These are phyloP conservation scores for Lactarius indigo DNA, from an alignment of 768 basidiomycete genomes.

Conservation along the genomic window DNA sequence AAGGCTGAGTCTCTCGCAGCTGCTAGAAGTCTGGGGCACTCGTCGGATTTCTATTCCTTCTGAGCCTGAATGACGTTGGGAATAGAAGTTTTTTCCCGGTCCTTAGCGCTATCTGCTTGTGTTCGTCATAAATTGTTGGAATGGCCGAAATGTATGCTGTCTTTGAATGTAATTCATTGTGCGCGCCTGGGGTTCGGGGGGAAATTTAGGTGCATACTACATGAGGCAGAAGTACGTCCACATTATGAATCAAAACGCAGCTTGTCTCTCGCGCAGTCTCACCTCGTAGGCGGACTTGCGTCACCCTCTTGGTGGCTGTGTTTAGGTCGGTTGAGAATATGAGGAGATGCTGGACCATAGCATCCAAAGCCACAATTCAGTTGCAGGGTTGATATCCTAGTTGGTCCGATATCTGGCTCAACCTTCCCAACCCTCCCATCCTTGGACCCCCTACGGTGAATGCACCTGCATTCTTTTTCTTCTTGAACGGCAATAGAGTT, in stretches of 20 bases:
- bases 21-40: slow-evolving; percentile 24
- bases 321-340: slow-evolving; percentile 1
- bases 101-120: neutral
- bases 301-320: slow-evolving; percentile 1
- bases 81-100: neutral
- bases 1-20: slow-evolving; percentile 31
- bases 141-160: neutral
- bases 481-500: slow-evolving; percentile 13
- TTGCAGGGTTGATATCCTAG: neutral
- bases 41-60: neutral
- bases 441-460: slow-evolving; percentile 9
- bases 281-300: neutral
- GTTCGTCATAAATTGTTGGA: neutral
- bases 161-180: neutral
- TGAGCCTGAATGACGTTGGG: neutral
- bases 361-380: slow-evolving; percentile 1
- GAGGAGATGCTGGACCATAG: neutral
- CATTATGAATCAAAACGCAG: neutral
- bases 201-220: neutral
- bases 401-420: slow-evolving; percentile 4
- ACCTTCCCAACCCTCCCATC: neutral
- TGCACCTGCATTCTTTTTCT: slow-evolving; percentile 4
- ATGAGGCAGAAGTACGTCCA: slow-evolving; percentile 1
- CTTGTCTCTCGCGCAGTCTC: neutral
- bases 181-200: neutral